phyloP scores from a whole-genome alignment of 768 basidiomycete species.

The Botryobasidium botryosum region DNA sequence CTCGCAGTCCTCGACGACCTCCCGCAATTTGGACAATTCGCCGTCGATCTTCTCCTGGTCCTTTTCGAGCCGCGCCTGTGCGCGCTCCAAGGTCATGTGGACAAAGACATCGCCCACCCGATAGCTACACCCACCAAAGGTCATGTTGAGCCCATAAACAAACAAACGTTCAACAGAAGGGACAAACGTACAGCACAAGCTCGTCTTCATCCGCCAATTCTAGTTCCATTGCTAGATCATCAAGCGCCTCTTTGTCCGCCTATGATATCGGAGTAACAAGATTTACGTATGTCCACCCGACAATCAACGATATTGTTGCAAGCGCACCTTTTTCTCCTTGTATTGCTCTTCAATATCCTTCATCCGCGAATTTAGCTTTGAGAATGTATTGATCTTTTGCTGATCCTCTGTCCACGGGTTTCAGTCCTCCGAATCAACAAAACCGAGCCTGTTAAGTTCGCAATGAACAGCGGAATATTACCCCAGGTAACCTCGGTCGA shows the following conservation, averaged over 20 bases:
- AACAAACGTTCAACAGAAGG: not conserved
- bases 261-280: constrained; percentile 19
- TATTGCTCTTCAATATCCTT: constrained; percentile 56
- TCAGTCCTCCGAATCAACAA: not conserved
- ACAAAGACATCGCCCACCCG: constrained; percentile 81
- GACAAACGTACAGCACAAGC: constrained; percentile 43
- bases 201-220: constrained; percentile 81
- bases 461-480: constrained; percentile 22
- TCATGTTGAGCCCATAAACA: not conserved
- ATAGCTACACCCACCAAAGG: constrained; percentile 43
- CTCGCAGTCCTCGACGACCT: constrained; percentile 46
- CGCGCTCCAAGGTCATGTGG: constrained; percentile 52
- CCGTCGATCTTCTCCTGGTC: constrained; percentile 45
- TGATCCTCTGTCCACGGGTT: constrained; percentile 48
- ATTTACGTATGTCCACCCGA: constrained; percentile 3
- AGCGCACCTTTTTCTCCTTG: constrained; percentile 50
- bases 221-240: constrained; percentile 74
- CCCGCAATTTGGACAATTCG: constrained; percentile 34
- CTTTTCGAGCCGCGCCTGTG: constrained; percentile 50
- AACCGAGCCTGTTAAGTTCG: not conserved
- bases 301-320: not conserved
- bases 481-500: constrained; percentile 75
- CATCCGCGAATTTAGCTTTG: constrained; percentile 72
- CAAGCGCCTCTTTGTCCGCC: constrained; percentile 91
- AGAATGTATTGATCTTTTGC: constrained; percentile 80